These are phyloP conservation scores for Intubia oerlemansii DNA, from an alignment of 2,329 filamentous ascomycete species.

Conservation along the genomic window DNA sequence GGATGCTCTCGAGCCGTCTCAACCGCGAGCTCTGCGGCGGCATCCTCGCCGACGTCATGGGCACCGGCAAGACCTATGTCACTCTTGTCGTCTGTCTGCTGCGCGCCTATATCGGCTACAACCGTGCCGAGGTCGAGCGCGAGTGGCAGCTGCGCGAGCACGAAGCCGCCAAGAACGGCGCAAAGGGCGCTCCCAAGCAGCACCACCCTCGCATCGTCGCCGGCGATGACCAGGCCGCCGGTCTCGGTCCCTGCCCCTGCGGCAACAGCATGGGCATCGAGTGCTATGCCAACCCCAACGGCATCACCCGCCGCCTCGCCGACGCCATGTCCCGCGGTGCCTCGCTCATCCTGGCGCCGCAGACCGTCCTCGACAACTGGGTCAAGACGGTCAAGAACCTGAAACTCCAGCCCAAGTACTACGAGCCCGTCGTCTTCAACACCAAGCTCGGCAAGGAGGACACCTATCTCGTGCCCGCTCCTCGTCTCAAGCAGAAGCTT, in stretches of 20 bases:
- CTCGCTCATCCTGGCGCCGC: constrained; percentile 8
- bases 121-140: constrained; percentile 8
- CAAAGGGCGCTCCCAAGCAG: constrained; percentile 4
- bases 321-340: constrained; percentile 7
- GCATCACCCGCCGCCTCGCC: constrained; percentile 8
- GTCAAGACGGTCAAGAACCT: constrained; percentile 6
- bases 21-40: constrained; percentile 8
- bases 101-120: constrained; percentile 8
- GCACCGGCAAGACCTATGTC: constrained; percentile 9
- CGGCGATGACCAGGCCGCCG: neutral
- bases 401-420: constrained; percentile 6
- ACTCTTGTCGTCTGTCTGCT: constrained; percentile 7
- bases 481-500: constrained; percentile 8
- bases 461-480: constrained; percentile 5
- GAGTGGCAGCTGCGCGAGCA: constrained; percentile 8
- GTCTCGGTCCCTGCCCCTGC: constrained; percentile 8
- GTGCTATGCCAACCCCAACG: constrained; percentile 9
- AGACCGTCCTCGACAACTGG: constrained; percentile 9
- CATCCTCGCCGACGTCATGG: constrained; percentile 9
- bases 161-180: constrained; percentile 4
- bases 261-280: constrained; percentile 8
- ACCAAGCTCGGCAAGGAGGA: constrained; percentile 7
- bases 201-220: constrained; percentile 2
- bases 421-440: constrained; percentile 8
- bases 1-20: constrained; percentile 8